Evolutionary conservation across 78 protist species (phyloP).

Genomic region (Dictyostelium brefeldianum): DNA sequence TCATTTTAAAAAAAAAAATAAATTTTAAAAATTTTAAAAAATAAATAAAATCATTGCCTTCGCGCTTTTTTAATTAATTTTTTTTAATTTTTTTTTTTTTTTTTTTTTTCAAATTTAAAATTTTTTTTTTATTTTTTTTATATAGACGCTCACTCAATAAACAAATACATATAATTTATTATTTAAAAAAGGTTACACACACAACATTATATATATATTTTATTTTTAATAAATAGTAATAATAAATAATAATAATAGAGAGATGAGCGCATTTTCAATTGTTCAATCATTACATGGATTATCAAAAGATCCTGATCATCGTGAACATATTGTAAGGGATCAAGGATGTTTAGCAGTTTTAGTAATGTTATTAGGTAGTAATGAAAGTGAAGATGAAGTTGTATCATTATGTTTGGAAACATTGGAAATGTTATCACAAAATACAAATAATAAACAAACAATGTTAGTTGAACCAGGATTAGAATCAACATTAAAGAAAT

Average conservation of each 20-base stretch:
- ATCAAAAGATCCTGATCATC: conserved; percentile 48
- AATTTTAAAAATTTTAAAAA: no score
- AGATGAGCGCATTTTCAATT: conserved; percentile 41
- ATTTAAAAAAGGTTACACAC: neutral
- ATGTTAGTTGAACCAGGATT: conserved; percentile 53
- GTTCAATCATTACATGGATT: conserved; percentile 54
- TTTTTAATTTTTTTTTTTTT: neutral
- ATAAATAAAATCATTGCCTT: no score
- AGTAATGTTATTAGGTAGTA: conserved; percentile 25
- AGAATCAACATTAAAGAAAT: conserved; percentile 15
- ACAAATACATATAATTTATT: neutral
- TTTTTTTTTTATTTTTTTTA: neutral
- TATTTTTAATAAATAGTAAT: neutral
- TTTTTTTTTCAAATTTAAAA: neutral
- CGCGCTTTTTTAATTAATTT: neutral
- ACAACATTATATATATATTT: neutral
- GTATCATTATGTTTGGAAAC: conserved; percentile 20
- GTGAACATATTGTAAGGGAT: conserved; percentile 60
- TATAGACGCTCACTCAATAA: neutral
- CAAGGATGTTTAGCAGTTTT: conserved; percentile 77
- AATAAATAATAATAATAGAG: neutral
- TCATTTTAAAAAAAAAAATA: no score
- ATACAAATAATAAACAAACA: conserved; percentile 2
- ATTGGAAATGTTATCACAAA: conserved; percentile 29
- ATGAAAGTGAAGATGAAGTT: neutral